Evolutionary conservation across 768 basidiomycete species (phyloP).

Genomic region (Russula foetens): DNA sequence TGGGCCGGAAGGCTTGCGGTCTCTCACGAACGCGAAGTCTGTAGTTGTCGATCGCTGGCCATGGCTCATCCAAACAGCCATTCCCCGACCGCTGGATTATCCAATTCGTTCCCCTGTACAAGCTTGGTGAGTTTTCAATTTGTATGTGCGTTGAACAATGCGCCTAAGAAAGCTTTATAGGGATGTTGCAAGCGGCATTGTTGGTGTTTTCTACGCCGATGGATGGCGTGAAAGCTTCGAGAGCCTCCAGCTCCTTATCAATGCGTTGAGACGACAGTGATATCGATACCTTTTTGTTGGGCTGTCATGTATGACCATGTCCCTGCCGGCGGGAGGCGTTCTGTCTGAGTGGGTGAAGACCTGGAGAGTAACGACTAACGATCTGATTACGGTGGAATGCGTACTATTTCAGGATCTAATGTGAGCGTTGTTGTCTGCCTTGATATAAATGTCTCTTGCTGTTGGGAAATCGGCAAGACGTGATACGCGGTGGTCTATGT

Average conservation of each 20-base stretch:
- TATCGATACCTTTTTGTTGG: constrained; percentile 2
- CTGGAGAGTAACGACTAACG: background rate
- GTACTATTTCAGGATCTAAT: constrained; percentile 9
- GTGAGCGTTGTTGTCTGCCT: background rate
- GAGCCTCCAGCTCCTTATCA: constrained; percentile 32
- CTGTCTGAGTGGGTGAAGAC: background rate
- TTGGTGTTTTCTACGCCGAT: constrained; percentile 43
- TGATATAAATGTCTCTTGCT: too few relatives aligned
- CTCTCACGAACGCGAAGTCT: constrained; percentile 83
- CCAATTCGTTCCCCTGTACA: constrained; percentile 63
- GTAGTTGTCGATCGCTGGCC: constrained; percentile 85
- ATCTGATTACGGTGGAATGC: constrained; percentile 4
- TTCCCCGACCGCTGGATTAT: constrained; percentile 83
- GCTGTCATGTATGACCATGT: background rate
- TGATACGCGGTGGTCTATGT: too few relatives aligned
- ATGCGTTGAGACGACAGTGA: constrained; percentile 27
- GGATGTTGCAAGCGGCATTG: constrained; percentile 44
- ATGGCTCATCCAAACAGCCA: constrained; percentile 70
- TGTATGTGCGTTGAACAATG: background rate
- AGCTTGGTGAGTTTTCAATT: constrained; percentile 55
- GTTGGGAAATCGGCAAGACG: too few relatives aligned
- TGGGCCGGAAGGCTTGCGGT: constrained; percentile 87
- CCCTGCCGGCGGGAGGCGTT: constrained; percentile 12
- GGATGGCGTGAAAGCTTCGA: constrained; percentile 37
- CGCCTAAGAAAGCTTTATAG: constrained; percentile 24